These are phyloP conservation scores for Saprolegnia diclina DNA, from an alignment of 352 stramenopile genomes.

Conservation along the genomic window DNA sequence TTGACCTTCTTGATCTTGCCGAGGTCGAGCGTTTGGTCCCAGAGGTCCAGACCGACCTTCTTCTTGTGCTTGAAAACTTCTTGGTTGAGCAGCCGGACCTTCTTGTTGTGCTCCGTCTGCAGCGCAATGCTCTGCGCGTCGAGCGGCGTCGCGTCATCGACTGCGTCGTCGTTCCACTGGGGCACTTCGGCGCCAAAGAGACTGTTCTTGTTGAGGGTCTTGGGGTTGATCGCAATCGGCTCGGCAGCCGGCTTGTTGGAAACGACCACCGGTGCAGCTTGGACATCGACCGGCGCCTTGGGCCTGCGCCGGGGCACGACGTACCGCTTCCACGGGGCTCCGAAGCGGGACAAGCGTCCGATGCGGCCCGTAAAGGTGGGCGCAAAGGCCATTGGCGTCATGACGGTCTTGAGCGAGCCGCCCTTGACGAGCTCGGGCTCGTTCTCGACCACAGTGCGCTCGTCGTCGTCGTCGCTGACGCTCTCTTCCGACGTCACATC, in stretches of 20 bases:
- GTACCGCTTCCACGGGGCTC: constrained; percentile 14
- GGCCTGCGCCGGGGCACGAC: neutral
- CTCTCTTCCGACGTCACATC: constrained; percentile 24
- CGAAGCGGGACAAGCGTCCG: neutral
- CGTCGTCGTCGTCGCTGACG: constrained; percentile 12
- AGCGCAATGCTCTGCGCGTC: constrained; percentile 31
- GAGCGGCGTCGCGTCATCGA: constrained; percentile 32
- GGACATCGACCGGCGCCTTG: neutral
- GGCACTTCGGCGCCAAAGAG: constrained; percentile 62
- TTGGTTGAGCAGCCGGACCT: constrained; percentile 64
- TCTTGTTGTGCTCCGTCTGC: constrained; percentile 55
- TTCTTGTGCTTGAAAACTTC: constrained; percentile 71
- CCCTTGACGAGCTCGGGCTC: constrained; percentile 1
- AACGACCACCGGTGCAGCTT: constrained; percentile 19
- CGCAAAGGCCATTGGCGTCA: neutral
- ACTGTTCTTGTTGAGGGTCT: constrained; percentile 38
- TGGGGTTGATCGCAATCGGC: constrained; percentile 51
- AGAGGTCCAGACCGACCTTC: constrained; percentile 58
- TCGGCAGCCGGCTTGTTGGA: neutral
- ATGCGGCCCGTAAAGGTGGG: constrained; percentile 9
- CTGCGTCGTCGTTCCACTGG: constrained; percentile 42
- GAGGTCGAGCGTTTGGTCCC: constrained; percentile 65
- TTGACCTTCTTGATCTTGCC: constrained; percentile 81
- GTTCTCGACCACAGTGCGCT: neutral
- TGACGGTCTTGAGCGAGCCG: neutral